Evolutionary conservation across 257 asterid genomes (phyloP), one percentile per base, ranked within the genome.

Genomic region (Hygrophila difformis): DNA sequence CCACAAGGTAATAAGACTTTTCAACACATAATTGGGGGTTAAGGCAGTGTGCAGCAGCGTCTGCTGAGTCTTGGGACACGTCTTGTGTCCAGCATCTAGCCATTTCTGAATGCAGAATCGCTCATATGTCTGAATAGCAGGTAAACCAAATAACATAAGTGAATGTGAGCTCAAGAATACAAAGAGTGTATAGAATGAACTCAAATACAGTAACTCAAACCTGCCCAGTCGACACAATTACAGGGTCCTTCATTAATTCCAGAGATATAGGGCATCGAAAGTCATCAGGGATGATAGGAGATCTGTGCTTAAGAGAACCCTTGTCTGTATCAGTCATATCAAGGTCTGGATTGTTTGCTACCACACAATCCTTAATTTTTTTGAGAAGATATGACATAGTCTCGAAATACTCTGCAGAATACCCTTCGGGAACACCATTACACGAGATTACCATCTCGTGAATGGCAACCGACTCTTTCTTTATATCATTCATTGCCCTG

Each of bases 231-330:
- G 98, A 91, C 48, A 91, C 98, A 61, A 86, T 91, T 7, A 91
- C 98, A 12, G 98, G 98, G 68, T 91, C 98, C 62, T 82, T 84
- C 98, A 91, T 91, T 76, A 91, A 74, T 76, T 91, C 98, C 7
- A 91, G 93, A 0, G 98, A 91, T 61, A 91, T 82, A 5, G 98
- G 96, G 53, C 98, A 91, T 13, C 98, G 93, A 47, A 91, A 91
- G 62, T 91, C 95, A 62, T 85, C 96, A 0, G 98, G 98, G 49
- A 91, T 82, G 38, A 91, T 82, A 0, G 96, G 96, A 56, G 96
- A 82, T 58, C 96, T 64, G 63, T 80, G 94, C 73, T 64, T 80
- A 20, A 74, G 49, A 21, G 76, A 59, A 57, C 55, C 62, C 75
- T 70, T 86, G 47, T 79, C 98, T 42, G 39, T 52, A 61, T 91